These are phyloP conservation scores for Onygenales sp. DNA, from an alignment of 2,329 filamentous ascomycete species.

Conservation along the genomic window DNA sequence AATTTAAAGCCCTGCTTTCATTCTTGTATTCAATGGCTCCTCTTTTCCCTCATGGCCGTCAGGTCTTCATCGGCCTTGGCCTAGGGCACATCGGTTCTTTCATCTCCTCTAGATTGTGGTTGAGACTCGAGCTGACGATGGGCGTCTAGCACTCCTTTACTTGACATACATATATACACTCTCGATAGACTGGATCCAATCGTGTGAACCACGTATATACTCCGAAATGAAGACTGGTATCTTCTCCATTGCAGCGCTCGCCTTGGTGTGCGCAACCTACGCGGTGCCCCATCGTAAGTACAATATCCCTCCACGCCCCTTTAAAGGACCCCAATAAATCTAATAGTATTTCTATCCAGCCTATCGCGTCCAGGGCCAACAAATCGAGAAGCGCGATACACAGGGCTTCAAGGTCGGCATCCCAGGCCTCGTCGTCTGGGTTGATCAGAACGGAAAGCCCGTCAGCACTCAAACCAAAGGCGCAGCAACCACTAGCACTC, in stretches of 20 bases:
- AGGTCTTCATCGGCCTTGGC: background rate
- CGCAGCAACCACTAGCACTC: constrained; percentile 48
- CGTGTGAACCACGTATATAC: background rate
- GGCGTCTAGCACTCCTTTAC: constrained; percentile 1
- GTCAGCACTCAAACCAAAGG: constrained; percentile 28
- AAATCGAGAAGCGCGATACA: constrained; percentile 29
- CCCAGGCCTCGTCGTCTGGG: constrained; percentile 48
- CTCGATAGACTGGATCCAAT: background rate
- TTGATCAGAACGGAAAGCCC: constrained; percentile 48
- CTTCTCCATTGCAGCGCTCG: constrained; percentile 28
- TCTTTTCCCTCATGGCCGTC: background rate
- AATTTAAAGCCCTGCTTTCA: background rate
- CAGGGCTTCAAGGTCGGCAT: constrained; percentile 30
- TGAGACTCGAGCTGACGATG: background rate
- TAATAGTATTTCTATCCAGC: constrained; percentile 4
- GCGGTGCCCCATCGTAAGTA: constrained; percentile 33
- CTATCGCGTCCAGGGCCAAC: constrained; percentile 17
- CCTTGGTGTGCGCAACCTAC: constrained; percentile 32
- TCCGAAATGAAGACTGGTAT: constrained; percentile 37
- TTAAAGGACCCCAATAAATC: background rate
- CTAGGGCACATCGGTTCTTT: background rate
- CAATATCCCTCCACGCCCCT: background rate
- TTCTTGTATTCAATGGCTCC: too few species aligned
- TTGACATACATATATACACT: background rate
- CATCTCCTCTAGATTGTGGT: background rate